Conservation (phyloP, 2,329 filamentous ascomycete species). For the Plectosphaerella plurivora region DNA sequence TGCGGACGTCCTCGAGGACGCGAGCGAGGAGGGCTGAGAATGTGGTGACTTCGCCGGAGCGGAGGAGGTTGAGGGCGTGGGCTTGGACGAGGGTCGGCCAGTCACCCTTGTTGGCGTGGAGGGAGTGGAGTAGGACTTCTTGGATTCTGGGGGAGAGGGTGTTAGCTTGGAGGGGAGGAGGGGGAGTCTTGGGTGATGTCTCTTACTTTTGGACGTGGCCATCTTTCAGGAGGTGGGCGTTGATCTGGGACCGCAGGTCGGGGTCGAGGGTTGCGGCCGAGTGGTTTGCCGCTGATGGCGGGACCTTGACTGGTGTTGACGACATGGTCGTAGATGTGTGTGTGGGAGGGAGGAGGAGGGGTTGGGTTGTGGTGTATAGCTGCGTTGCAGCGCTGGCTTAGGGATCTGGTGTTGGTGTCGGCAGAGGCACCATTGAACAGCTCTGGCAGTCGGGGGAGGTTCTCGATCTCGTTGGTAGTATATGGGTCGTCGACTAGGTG, state of each 20-base stretch:
- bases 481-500: neutral
- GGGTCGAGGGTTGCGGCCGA: slow-evolving; percentile 57
- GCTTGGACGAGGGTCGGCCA: slow-evolving; percentile 58
- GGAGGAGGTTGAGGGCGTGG: slow-evolving; percentile 57
- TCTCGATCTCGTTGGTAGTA: neutral
- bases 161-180: slow-evolving; percentile 2
- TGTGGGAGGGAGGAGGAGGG: neutral
- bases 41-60: slow-evolving; percentile 53
- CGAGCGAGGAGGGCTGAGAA: slow-evolving; percentile 58
- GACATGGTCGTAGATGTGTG: neutral
- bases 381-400: no score
- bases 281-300: slow-evolving; percentile 54
- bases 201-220: slow-evolving; percentile 55
- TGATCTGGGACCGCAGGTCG: slow-evolving; percentile 60
- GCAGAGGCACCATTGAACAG: neutral
- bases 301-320: slow-evolving; percentile 58
- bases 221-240: slow-evolving; percentile 51
- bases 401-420: no score
- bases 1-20: slow-evolving; percentile 58
- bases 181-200: slow-evolving; percentile 10
- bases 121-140: slow-evolving; percentile 57
- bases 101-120: slow-evolving; percentile 55
- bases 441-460: neutral
- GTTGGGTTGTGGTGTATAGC: no score
- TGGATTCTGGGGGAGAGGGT: slow-evolving; percentile 46